Conservation (phyloP, 1,139 yeast species). For the Hansenula lynferdii region DNA sequence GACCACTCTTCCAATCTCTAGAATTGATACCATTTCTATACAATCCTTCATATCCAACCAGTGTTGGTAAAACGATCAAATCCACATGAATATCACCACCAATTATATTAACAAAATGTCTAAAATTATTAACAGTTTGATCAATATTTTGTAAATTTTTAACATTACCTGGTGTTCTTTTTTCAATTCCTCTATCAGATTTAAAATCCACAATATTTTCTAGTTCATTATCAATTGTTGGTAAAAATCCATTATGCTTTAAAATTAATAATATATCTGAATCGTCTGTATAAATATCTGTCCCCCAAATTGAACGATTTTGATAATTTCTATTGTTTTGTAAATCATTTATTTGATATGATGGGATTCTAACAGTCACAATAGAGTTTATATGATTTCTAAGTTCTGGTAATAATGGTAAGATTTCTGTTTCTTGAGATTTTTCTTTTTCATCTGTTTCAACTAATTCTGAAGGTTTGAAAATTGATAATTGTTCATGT, state of each 20-base stretch:
- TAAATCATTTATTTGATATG: slow-evolving; percentile 25
- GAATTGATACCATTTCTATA: slow-evolving; percentile 68
- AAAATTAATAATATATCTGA: slow-evolving; percentile 75
- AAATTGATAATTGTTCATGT: slow-evolving; percentile 22
- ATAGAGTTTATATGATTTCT: slow-evolving; percentile 54
- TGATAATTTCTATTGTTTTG: slow-evolving; percentile 28
- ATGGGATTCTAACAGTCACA: slow-evolving; percentile 63
- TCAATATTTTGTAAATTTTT: slow-evolving; percentile 24
- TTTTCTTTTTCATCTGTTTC: background rate
- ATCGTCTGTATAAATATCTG: slow-evolving; percentile 89
- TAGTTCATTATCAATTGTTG: slow-evolving; percentile 32
- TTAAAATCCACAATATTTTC: slow-evolving; percentile 7
- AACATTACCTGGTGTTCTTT: slow-evolving; percentile 31
- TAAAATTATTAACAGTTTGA: slow-evolving; percentile 24
- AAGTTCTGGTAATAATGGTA: slow-evolving; percentile 38
- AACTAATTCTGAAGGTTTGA: slow-evolving; percentile 2
- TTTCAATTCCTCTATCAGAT: slow-evolving; percentile 5
- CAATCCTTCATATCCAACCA: slow-evolving; percentile 56
- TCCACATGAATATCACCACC: slow-evolving; percentile 62
- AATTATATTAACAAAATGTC: slow-evolving; percentile 21
- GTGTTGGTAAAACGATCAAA: slow-evolving; percentile 62
- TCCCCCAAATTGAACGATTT: slow-evolving; percentile 81
- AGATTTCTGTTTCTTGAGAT: slow-evolving; percentile 9
- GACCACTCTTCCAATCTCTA: slow-evolving; percentile 62
- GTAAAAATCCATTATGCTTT: slow-evolving; percentile 68